phyloP scores from a whole-genome alignment of 768 basidiomycete species.

The Tephrocybe sp. region DNA sequence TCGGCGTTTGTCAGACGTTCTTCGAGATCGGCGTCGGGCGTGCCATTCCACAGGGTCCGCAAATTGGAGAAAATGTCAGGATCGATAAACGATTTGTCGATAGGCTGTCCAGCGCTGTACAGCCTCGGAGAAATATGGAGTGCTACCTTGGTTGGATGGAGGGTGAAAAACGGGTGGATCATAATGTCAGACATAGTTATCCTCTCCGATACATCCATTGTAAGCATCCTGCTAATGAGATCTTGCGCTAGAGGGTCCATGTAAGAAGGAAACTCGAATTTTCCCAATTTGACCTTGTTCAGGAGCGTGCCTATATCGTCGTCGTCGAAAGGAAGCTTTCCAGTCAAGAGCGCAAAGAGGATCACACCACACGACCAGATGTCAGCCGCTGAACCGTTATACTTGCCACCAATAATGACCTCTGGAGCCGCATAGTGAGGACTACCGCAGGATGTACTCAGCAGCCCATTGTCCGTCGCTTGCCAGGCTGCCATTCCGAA shows the following conservation, averaged over 20 bases:
- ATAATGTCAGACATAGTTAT: conserved; percentile 85
- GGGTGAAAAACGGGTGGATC: conserved; percentile 74
- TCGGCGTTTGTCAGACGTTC: conserved; percentile 62
- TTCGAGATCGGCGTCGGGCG: conserved; percentile 71
- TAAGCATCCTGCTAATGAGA: conserved; percentile 79
- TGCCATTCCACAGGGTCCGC: conserved; percentile 87
- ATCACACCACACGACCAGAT: conserved; percentile 98
- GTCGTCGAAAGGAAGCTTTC: conserved; percentile 91
- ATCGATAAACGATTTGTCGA: conserved; percentile 72
- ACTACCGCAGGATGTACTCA: conserved; percentile 88
- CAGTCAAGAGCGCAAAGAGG: conserved; percentile 84
- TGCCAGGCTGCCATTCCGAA: conserved; percentile 99
- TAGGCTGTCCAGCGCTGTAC: conserved; percentile 66
- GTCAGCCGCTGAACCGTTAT: conserved; percentile 86
- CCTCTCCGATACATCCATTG: conserved; percentile 67
- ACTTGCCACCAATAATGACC: conserved; percentile 78
- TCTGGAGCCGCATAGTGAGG: conserved; percentile 96
- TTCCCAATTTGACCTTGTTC: conserved; percentile 74
- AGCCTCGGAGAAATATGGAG: conserved; percentile 54
- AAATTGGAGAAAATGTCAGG: conserved; percentile 88
- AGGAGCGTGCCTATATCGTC: conserved; percentile 78
- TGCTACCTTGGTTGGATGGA: conserved; percentile 46
- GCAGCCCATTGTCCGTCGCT: conserved; percentile 47
- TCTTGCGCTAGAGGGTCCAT: conserved; percentile 73
- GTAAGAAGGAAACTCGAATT: conserved; percentile 70